Conservation (phyloP, 768 basidiomycete genomes). For the Russula emetica region DNA sequence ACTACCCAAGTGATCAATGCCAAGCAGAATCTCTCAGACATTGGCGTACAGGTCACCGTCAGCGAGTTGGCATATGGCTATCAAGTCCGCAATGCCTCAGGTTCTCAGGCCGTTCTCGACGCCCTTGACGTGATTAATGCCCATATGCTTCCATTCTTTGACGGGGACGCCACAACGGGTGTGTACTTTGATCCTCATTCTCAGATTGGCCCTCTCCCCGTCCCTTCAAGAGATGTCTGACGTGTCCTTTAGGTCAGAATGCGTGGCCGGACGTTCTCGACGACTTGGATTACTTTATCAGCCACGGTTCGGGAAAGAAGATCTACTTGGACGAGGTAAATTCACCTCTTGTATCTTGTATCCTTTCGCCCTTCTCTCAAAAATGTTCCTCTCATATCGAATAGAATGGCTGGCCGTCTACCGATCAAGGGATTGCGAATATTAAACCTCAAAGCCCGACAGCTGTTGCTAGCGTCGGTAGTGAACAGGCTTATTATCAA, state of each 20-base stretch:
- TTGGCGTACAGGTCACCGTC: constrained; percentile 61
- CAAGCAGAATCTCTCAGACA: constrained; percentile 45
- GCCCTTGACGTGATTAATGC: constrained; percentile 60
- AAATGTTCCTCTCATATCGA: not conserved
- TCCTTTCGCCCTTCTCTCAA: not conserved
- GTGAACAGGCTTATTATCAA: constrained; percentile 52
- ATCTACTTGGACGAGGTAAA: constrained; percentile 65
- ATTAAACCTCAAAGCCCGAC: constrained; percentile 59
- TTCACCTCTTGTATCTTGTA: constrained; percentile 10
- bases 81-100: constrained; percentile 39
- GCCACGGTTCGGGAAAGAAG: constrained; percentile 61
- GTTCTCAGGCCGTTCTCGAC: constrained; percentile 50
- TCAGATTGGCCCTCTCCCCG: not conserved
- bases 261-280: constrained; percentile 58
- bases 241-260: constrained; percentile 40
- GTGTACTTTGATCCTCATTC: constrained; percentile 14
- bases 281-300: constrained; percentile 63
- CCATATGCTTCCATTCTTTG: constrained; percentile 70
- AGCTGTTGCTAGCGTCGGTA: constrained; percentile 48
- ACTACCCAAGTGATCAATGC: constrained; percentile 47
- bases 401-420: constrained; percentile 75
- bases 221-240: not conserved
- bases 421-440: constrained; percentile 42
- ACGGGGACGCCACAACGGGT: constrained; percentile 51
- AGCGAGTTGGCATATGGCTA: constrained; percentile 40